phyloP scores from a whole-genome alignment of 2,329 filamentous ascomycete genomes.

The Fusarium oxysporum region DNA sequence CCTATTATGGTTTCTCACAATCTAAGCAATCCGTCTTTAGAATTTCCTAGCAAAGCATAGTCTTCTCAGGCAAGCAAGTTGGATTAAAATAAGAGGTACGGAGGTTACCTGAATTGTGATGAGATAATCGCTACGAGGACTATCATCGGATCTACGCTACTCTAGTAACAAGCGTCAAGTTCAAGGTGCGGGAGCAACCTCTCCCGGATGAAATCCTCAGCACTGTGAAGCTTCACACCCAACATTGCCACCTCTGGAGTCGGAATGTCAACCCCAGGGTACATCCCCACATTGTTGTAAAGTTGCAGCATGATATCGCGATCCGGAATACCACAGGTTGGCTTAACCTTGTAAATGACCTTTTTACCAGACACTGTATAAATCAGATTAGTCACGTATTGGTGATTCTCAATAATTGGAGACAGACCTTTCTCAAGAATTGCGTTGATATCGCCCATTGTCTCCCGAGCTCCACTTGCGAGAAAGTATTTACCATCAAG shows the following conservation, averaged over 20 bases:
- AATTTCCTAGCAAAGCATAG: neutral
- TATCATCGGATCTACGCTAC: neutral
- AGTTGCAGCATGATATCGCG: conserved; percentile 26
- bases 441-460: conserved; percentile 24
- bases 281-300: conserved; percentile 28
- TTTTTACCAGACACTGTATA: conserved; percentile 22
- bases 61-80: neutral
- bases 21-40: neutral
- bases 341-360: conserved; percentile 22
- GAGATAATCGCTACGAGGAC: neutral
- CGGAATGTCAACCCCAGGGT: conserved; percentile 17
- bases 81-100: neutral
- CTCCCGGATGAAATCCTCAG: conserved; percentile 18
- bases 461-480: conserved; percentile 24
- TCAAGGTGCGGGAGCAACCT: conserved; percentile 16
- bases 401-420: neutral
- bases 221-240: conserved; percentile 14
- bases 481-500: conserved; percentile 26
- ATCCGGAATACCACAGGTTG: conserved; percentile 25
- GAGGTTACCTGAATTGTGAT: neutral
- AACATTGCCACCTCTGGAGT: conserved; percentile 14
- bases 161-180: neutral
- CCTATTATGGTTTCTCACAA: neutral
- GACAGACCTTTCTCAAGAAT: conserved; percentile 12
- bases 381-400: neutral